Evolutionary conservation across 768 basidiomycete genomes (phyloP), one percentile per base, ranked within the genome.

Genomic region (Boletus pseudopeckii): DNA sequence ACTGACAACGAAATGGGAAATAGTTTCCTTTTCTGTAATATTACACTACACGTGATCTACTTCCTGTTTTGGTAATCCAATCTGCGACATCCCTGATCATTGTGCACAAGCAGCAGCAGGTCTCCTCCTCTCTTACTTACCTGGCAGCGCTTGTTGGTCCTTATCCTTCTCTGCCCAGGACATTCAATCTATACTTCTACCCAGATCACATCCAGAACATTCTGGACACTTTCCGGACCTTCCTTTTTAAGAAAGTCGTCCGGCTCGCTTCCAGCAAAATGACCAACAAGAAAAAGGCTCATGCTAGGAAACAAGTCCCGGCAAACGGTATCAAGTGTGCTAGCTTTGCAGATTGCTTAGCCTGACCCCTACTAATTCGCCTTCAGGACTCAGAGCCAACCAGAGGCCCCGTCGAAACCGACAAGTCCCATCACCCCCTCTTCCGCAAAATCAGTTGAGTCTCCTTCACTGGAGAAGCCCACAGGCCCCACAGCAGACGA

Each of bases 401-500:
- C 57, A 15, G 48, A 46, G 1, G 7, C 28, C 13, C 53, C 49
- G 15, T 20, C 60, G 4, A 56, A 60, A 45, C 49, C 55, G 9
- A 50, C 64, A 5, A 54, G 58, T 41, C 60, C 64, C 9, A 43
- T 48, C 18, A 36, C 68, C 38, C 63, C 68, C 20, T 41, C 56
- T 2, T 53, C 59, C n/a, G 9, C 55, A 11, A 45, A 55, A 49
- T 14, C 59, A 9, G 37, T 34, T 38, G 46, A 45, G 28, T 36
- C 62, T 28, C 56, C 60, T 44, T 14, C 49, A 40, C 44, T 36
- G 20, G 55, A 55, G 50, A 62, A 65, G 36, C 62, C 62, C 0
- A 48, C 55, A 24, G 81, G 82, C 24, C 69, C 73, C 22, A 57
- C 66, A 4, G 73, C 74, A 43, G 74, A 73, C 18, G 85, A 86